Evolutionary conservation across 2,329 filamentous ascomycete genomes (phyloP).

Genomic region (Apiospora hydei): DNA sequence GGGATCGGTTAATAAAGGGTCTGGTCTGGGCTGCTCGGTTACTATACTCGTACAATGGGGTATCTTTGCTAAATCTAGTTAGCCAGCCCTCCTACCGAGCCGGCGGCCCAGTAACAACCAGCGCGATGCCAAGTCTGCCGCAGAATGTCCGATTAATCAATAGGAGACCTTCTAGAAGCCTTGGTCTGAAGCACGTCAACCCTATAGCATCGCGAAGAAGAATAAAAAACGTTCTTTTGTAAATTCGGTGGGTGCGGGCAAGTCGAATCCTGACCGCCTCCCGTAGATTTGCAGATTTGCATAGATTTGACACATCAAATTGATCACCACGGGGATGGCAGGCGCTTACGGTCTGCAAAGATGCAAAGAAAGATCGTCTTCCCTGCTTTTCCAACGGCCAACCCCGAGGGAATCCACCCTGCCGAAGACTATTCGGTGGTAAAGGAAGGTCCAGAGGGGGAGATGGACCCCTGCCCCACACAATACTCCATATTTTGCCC

Average conservation of each 20-base stretch:
- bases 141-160: slow-evolving; percentile 1
- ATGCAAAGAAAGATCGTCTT: slow-evolving; percentile 10
- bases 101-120: not conserved
- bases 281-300: not conserved
- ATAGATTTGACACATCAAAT: slow-evolving; percentile 1
- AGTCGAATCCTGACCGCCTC: not conserved
- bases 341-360: not conserved
- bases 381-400: not conserved
- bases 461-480: slow-evolving; percentile 18
- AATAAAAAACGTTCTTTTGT: not conserved
- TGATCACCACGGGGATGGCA: not conserved
- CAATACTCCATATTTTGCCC: slow-evolving; percentile 14
- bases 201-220: not conserved
- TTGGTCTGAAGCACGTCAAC: not conserved
- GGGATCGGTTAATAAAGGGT: slow-evolving; percentile 12
- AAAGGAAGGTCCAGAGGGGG: not conserved
- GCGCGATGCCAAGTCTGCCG: not conserved
- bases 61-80: not conserved
- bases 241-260: not conserved
- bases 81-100: not conserved
- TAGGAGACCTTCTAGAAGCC: slow-evolving; percentile 9
- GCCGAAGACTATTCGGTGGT: slow-evolving; percentile 17
- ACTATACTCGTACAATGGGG: slow-evolving; percentile 14
- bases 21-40: slow-evolving; percentile 12
- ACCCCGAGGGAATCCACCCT: not conserved